Percentiles rank a stretch among this genome's conserved stretches.
Evolutionary conservation across 345 rosid species (phyloP).

Genomic region (Eucalyptus rudis): DNA sequence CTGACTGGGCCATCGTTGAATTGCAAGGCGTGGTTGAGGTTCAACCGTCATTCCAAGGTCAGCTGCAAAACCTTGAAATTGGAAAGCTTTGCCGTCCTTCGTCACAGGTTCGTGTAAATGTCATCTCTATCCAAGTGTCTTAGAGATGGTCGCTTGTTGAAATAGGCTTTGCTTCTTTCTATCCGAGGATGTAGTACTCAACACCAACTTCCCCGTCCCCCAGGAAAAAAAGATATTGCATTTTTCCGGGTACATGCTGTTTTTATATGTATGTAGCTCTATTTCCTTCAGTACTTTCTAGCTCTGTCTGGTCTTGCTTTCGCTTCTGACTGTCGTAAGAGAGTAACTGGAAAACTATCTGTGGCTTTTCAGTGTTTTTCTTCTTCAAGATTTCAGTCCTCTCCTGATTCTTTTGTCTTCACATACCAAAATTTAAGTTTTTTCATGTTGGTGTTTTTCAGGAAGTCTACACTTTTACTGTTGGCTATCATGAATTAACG

Average conservation of each 20-base stretch:
- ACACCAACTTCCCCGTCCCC: neutral
- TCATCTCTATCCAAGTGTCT: neutral
- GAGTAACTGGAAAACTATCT: neutral
- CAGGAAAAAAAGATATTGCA: neutral
- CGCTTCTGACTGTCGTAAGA: neutral
- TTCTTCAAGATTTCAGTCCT: neutral
- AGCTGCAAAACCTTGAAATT: constrained; percentile 63
- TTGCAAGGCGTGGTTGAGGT: constrained; percentile 73
- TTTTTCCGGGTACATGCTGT: neutral
- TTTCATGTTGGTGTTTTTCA: neutral
- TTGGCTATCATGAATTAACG: constrained; percentile 63
- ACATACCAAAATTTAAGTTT: neutral
- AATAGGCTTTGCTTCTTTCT: neutral
- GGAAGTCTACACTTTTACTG: constrained; percentile 70
- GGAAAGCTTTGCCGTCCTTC: constrained; percentile 71
- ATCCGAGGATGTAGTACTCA: neutral
- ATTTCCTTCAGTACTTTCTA: neutral
- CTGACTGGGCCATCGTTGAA: constrained; percentile 87
- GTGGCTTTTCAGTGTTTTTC: neutral
- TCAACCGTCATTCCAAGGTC: constrained; percentile 43
- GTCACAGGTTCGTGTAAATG: constrained; percentile 34
- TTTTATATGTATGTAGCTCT: neutral
- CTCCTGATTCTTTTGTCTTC: neutral
- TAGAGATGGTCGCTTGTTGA: neutral
- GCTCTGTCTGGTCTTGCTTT: neutral